A percentile compares a stretch with the other conserved stretches of the same genome.
Conservation (phyloP, 129 eudicot genomes). For the Chrysanthemum makinoi region DNA sequence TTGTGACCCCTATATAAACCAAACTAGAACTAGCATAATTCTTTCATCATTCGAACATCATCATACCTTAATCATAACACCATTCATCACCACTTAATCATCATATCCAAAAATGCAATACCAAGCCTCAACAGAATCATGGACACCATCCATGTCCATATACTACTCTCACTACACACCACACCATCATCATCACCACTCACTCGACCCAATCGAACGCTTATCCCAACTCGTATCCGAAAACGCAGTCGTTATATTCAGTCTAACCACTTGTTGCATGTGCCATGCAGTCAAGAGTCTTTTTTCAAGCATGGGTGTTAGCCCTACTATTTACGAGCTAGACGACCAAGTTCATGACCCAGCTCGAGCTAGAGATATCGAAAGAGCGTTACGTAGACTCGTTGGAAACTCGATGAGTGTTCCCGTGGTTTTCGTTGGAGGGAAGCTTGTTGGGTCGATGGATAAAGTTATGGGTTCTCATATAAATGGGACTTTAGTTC, state of each 20-base stretch:
- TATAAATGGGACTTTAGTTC: slow-evolving; percentile 12
- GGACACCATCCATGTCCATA: no score
- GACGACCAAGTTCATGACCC: slow-evolving; percentile 10
- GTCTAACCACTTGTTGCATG: slow-evolving; percentile 72
- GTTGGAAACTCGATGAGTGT: background rate
- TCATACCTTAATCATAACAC: no score
- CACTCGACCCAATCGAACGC: no score
- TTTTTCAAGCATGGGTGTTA: slow-evolving; percentile 67
- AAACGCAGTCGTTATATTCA: slow-evolving; percentile 67
- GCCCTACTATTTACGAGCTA: slow-evolving; percentile 58
- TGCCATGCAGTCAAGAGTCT: slow-evolving; percentile 65
- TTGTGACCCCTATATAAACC: no score
- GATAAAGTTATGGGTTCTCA: slow-evolving; percentile 9
- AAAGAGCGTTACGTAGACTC: background rate
- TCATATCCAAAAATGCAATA: no score
- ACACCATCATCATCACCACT: no score
- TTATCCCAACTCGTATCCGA: background rate
- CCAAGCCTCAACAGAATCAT: no score
- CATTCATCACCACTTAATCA: no score
- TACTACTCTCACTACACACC: no score
- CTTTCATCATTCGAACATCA: no score
- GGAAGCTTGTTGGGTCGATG: background rate
- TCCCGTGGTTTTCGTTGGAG: slow-evolving; percentile 7
- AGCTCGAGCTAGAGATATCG: background rate
- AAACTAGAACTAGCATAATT: no score